phyloP scores from a whole-genome alignment of 257 asterid species.

The Solanum chaucha region DNA sequence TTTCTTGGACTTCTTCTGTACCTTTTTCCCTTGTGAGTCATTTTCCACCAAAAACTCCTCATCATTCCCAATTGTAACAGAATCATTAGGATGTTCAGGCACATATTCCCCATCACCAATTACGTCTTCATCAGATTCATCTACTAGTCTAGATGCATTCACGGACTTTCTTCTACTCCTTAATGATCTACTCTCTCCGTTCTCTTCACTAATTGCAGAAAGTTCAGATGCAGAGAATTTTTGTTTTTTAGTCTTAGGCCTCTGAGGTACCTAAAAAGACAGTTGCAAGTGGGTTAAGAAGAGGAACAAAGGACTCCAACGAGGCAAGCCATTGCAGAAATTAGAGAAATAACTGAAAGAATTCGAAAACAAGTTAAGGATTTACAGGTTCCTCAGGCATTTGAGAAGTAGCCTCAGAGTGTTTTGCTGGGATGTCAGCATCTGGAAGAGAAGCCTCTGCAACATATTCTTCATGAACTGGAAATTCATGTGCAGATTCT shows the following conservation, averaged over 20 bases:
- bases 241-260: slow-evolving; percentile 32
- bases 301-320: background rate
- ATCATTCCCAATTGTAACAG: slow-evolving; percentile 28
- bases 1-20: slow-evolving; percentile 32
- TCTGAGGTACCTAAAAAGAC: slow-evolving; percentile 39
- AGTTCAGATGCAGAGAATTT: slow-evolving; percentile 16
- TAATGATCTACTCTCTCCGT: slow-evolving; percentile 27
- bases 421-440: slow-evolving; percentile 13
- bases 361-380: background rate
- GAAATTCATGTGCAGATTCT: slow-evolving; percentile 30
- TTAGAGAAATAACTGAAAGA: background rate
- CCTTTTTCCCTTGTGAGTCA: slow-evolving; percentile 30
- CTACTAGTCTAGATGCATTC: slow-evolving; percentile 17
- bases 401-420: slow-evolving; percentile 25
- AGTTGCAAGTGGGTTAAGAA: background rate
- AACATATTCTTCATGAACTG: slow-evolving; percentile 28
- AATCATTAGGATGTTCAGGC: slow-evolving; percentile 19
- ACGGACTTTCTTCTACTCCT: slow-evolving; percentile 30
- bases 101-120: slow-evolving; percentile 18
- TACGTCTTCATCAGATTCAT: slow-evolving; percentile 36
- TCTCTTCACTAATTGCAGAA: slow-evolving; percentile 26
- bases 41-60: slow-evolving; percentile 27
- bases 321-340: background rate
- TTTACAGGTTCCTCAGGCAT: slow-evolving; percentile 48
- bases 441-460: slow-evolving; percentile 24